Evolutionary conservation across 192 early-diverging fungal species (phyloP).

Genomic region (Cetraspora pellucida): DNA sequence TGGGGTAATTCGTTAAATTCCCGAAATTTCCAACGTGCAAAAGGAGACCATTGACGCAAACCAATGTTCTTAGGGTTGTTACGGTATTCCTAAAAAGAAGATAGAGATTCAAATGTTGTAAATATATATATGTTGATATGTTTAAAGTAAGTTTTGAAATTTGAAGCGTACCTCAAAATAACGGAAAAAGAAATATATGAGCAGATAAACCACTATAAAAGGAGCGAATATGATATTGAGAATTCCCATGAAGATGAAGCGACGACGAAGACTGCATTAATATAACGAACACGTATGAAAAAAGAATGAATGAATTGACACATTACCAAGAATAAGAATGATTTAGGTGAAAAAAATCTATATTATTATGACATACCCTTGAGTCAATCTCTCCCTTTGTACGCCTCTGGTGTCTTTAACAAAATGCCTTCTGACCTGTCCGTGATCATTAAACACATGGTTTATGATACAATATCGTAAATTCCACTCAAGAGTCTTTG

Average conservation of each 20-base stretch:
- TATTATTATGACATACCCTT: constrained; percentile 55
- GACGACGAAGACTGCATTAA: constrained; percentile 56
- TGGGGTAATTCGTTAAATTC: constrained; percentile 99
- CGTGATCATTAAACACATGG: constrained; percentile 88
- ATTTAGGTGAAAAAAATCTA: constrained; percentile 19
- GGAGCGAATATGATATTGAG: constrained; percentile 85
- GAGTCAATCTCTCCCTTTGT: constrained; percentile 59
- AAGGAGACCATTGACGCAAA: constrained; percentile 80
- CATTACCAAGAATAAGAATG: background rate
- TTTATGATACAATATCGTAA: constrained; percentile 81
- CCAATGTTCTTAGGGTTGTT: constrained; percentile 81
- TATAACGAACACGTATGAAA: too few species aligned
- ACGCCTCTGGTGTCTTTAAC: constrained; percentile 72
- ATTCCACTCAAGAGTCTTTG: constrained; percentile 91
- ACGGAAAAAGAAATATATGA: constrained; percentile 88
- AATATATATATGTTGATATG: background rate
- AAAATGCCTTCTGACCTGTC: constrained; percentile 80
- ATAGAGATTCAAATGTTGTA: background rate
- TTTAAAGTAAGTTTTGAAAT: background rate
- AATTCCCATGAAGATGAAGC: constrained; percentile 89
- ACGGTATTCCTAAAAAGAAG: constrained; percentile 66
- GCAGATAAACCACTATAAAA: constrained; percentile 78
- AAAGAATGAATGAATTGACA: constrained; percentile 40
- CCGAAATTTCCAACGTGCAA: constrained; percentile 91
- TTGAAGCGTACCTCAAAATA: constrained; percentile 80